A percentile compares a stretch with the other conserved stretches of the same genome.
These are phyloP conservation scores for Puccinia horiana DNA, from an alignment of 1,284 basidiomycete genomes.

Conservation along the genomic window DNA sequence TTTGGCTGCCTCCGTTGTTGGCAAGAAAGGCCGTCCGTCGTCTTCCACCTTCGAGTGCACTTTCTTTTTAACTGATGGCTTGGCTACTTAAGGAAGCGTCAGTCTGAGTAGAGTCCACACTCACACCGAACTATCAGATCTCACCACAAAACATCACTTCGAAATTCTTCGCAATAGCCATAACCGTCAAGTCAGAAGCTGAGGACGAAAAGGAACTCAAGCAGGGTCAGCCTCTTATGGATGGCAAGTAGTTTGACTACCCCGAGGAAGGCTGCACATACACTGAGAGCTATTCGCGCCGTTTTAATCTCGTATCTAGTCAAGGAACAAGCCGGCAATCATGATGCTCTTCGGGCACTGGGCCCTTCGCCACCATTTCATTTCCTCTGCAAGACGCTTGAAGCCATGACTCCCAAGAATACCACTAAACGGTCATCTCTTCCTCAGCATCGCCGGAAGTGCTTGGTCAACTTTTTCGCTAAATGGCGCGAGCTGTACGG, in stretches of 20 bases:
- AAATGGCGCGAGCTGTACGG: constrained; percentile 61
- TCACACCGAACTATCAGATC: background rate
- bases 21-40: too few relatives aligned
- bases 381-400: constrained; percentile 59
- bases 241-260: background rate
- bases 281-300: too few relatives aligned
- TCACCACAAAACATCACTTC: background rate
- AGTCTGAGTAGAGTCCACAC: background rate
- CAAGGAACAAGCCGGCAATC: background rate
- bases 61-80: too few relatives aligned
- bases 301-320: background rate
- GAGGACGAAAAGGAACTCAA: background rate
- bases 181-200: background rate
- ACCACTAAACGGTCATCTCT: constrained; percentile 22
- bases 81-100: background rate
- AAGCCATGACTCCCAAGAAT: constrained; percentile 51
- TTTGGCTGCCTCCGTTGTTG: too few relatives aligned
- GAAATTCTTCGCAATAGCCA: background rate
- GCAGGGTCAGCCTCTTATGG: background rate
- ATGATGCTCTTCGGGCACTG: constrained; percentile 52
- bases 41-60: too few relatives aligned
- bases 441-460: constrained; percentile 43
- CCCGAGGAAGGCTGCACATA: background rate
- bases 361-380: constrained; percentile 59
- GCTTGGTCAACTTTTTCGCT: constrained; percentile 50